phyloP scores from a whole-genome alignment of 257 asterid genomes.

The Euphrasia confusa region DNA sequence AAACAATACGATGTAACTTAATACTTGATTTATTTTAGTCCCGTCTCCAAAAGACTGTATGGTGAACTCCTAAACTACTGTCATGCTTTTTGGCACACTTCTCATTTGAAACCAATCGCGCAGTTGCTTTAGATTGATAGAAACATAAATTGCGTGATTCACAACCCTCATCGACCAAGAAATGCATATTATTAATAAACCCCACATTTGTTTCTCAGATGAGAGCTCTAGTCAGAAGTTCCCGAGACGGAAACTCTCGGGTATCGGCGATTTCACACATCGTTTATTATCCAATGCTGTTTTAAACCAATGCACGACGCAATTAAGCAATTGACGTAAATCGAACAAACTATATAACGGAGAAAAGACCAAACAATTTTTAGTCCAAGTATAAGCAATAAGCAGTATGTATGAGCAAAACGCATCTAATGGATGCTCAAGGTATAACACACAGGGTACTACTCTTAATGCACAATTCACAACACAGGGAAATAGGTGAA shows the following conservation, averaged over 20 bases:
- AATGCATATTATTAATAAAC: neutral
- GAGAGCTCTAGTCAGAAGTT: no score
- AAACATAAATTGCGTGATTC: neutral
- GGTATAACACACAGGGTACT: neutral
- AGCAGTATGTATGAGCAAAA: neutral
- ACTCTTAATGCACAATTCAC: neutral
- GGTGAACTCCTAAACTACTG: neutral
- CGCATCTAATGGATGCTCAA: no score
- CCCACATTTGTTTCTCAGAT: no score
- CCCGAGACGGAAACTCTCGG: no score
- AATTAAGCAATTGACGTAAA: neutral
- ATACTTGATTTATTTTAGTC: neutral
- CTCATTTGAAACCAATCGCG: neutral
- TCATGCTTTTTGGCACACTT: neutral
- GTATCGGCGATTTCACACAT: no score
- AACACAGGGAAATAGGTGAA: slow-evolving; percentile 6
- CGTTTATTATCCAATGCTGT: no score
- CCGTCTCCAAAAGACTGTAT: neutral
- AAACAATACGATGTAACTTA: neutral
- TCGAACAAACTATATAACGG: neutral
- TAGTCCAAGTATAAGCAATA: neutral
- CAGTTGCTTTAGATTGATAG: neutral
- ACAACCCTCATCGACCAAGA: neutral
- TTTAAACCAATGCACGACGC: neutral
- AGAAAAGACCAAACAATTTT: neutral